A percentile compares a stretch with the other conserved stretches of the same genome.
Conservation (phyloP, 2,329 filamentous ascomycete genomes). For the Ilyonectria mors-panacis region DNA sequence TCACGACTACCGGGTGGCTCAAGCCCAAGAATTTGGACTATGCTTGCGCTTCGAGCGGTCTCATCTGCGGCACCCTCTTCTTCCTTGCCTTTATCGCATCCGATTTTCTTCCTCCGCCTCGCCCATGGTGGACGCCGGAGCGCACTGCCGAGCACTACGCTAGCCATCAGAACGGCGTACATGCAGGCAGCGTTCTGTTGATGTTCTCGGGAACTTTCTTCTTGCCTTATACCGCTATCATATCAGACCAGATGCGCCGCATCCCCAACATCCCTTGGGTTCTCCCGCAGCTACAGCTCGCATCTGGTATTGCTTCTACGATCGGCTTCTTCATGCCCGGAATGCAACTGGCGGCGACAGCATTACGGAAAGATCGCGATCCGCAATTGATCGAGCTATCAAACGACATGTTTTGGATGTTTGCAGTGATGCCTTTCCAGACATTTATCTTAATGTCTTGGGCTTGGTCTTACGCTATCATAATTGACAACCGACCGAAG, state of each 20-base stretch:
- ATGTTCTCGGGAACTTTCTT: conserved; percentile 10
- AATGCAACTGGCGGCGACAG: conserved; percentile 3
- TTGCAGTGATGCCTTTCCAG: background rate
- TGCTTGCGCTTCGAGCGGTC: no score
- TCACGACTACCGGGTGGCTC: no score
- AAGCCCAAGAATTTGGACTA: no score
- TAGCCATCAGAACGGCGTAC: conserved; percentile 20
- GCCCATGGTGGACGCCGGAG: conserved; percentile 19
- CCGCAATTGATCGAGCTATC: conserved; percentile 6
- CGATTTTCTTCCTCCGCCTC: conserved; percentile 15
- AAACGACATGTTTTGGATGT: conserved; percentile 23
- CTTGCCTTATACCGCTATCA: background rate
- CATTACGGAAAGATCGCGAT: conserved; percentile 4
- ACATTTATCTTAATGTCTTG: conserved; percentile 3
- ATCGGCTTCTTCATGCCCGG: conserved; percentile 14
- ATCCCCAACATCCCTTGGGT: conserved; percentile 17
- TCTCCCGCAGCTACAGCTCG: conserved; percentile 8
- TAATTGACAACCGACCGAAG: conserved; percentile 3
- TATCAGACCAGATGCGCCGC: conserved; percentile 22
- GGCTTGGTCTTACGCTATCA: conserved; percentile 11
- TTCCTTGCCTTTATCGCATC: background rate
- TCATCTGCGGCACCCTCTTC: no score
- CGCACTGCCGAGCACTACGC: conserved; percentile 19
- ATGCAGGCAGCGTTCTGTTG: conserved; percentile 15
- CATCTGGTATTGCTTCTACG: background rate